These are phyloP conservation scores for Podaxis mareebaensis DNA, from an alignment of 768 basidiomycete genomes.

Conservation along the genomic window DNA sequence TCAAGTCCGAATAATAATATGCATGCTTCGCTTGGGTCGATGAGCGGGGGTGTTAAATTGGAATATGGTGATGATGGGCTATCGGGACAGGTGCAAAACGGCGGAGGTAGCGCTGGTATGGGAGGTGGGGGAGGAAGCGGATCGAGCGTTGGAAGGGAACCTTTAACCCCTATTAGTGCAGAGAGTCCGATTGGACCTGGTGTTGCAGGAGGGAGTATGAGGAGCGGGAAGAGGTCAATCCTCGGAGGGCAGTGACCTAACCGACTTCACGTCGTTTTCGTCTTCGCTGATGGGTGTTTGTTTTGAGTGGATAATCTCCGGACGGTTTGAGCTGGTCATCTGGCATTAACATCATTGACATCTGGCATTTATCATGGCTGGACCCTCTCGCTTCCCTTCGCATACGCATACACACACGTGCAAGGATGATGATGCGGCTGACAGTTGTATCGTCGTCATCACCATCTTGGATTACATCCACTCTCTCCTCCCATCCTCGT, in stretches of 20 bases:
- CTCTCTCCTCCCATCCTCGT: slow-evolving; percentile 11
- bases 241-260: not conserved
- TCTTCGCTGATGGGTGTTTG: not conserved
- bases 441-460: not conserved
- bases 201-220: not conserved
- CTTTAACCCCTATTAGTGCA: slow-evolving; percentile 15
- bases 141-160: slow-evolving; percentile 7
- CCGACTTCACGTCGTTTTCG: not conserved
- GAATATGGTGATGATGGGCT: slow-evolving; percentile 3
- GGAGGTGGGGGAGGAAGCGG: not conserved
- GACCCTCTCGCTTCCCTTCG: not conserved
- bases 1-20: not conserved
- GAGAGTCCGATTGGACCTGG: slow-evolving; percentile 14
- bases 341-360: not conserved
- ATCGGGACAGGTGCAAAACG: not conserved
- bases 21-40: not conserved
- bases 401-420: slow-evolving; percentile 2
- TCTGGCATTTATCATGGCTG: slow-evolving; percentile 1
- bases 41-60: not conserved
- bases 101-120: not conserved
- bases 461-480: slow-evolving; percentile 1
- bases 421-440: not conserved
- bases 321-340: not conserved
- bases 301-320: not conserved
- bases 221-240: slow-evolving; percentile 1